Evolutionary conservation across 2,329 filamentous ascomycete species (phyloP), one percentile per base, ranked within the genome.

Genomic region (Albophoma yamanashiensis): DNA sequence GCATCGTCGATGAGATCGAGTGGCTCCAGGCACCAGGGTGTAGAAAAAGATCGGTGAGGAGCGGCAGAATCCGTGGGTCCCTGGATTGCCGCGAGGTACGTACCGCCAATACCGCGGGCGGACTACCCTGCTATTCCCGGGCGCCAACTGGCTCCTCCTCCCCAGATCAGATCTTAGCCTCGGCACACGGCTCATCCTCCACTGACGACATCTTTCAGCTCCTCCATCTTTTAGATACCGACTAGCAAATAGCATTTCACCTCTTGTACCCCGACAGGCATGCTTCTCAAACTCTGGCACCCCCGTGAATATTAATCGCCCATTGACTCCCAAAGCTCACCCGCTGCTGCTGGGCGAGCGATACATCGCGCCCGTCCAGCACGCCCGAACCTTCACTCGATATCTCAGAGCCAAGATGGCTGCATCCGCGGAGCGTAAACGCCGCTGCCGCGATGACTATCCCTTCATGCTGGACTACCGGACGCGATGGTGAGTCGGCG

Each of bases 381-480:
- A 4, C 25, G 47, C 47, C 47, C 15, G 15, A 34, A 52, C 47
- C 25, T 52, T 11, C 27, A 11, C 27, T 34, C 47, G 5, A 11
- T 2, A 22, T 5, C 4, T 25, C 25, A 34, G 25, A 14, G 47
- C 27, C 47, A 52, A 6, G 8, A 58, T 58, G 61, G 53, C 65
- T 60, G 64, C 68, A 6, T 60, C 65, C 9, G 61, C 63, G 52
- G 63, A 69, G 36, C 76, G 85, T 56, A 92, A 89, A 74, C 76
- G 76, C 62, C 83, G 88, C 56, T 81, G 75, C 55, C 82, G 90
- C 62, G 76, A 76, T 45, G 90, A 96, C 74, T 97, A 96, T 74
- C 79, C 80, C 56, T 96, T 87, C 71, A 78, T 86, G 50, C 81
- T 93, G 36, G 89, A 94, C 65, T 96, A 96, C 71, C 82, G 91